phyloP scores from a whole-genome alignment of 495 filamentous ascomycete genomes.

The Aspergillus affinis region DNA sequence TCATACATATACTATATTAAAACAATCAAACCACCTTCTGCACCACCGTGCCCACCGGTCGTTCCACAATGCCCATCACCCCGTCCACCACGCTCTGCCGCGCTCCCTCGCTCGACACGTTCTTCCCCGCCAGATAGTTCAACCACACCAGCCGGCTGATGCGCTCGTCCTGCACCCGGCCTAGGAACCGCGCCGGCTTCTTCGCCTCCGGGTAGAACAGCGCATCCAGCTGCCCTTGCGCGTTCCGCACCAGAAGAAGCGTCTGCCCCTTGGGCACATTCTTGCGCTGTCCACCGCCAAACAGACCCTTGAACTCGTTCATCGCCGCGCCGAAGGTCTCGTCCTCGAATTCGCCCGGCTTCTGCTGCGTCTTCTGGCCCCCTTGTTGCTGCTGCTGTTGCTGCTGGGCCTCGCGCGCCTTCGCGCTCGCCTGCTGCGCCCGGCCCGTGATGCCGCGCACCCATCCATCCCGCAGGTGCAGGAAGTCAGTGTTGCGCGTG shows the following conservation, averaged over 20 bases:
- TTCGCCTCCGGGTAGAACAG: slow-evolving; percentile 57
- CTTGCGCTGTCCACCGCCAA: slow-evolving; percentile 64
- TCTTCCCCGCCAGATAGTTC: slow-evolving; percentile 83
- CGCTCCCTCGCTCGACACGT: slow-evolving; percentile 80
- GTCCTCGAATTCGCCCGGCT: slow-evolving; percentile 54
- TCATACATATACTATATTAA: background rate
- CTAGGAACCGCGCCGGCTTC: slow-evolving; percentile 54
- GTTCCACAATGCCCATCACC: slow-evolving; percentile 80
- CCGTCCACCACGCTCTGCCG: slow-evolving; percentile 83
- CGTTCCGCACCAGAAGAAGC: slow-evolving; percentile 69
- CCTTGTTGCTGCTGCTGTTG: background rate
- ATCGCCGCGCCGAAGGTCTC: slow-evolving; percentile 70
- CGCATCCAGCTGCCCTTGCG: slow-evolving; percentile 62
- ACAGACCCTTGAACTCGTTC: slow-evolving; percentile 71
- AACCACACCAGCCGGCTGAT: slow-evolving; percentile 82
- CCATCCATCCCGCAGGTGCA: slow-evolving; percentile 87
- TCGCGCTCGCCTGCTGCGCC: slow-evolving; percentile 46
- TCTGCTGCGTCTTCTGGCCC: slow-evolving; percentile 1
- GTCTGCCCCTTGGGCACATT: slow-evolving; percentile 74
- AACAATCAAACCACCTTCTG: slow-evolving; percentile 58
- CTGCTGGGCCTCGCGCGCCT: slow-evolving; percentile 14
- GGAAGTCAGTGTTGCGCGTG: slow-evolving; percentile 84
- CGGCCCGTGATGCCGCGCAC: slow-evolving; percentile 77
- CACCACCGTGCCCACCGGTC: slow-evolving; percentile 83
- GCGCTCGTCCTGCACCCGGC: slow-evolving; percentile 72